Conservation (phyloP, 352 stramenopile species). For the Phytopythium sindhum region DNA sequence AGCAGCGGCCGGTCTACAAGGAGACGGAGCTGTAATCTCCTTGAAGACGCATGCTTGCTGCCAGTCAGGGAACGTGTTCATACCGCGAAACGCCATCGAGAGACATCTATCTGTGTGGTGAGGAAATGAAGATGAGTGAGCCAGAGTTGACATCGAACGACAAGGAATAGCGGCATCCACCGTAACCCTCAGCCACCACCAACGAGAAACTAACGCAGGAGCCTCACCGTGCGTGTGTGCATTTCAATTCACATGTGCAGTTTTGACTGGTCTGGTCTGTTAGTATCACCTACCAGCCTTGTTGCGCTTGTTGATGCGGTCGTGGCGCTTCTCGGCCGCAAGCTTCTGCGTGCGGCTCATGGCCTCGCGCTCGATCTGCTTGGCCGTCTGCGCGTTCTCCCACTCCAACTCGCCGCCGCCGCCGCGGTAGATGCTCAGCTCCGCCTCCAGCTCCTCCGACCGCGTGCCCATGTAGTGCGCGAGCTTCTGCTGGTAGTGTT, state of each 20-base stretch:
- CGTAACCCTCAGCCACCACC: background rate
- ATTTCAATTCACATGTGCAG: background rate
- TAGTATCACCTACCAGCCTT: constrained; percentile 38
- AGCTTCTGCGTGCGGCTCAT: constrained; percentile 59
- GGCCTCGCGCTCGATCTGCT: constrained; percentile 62
- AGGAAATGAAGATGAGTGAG: background rate
- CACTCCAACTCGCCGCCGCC: constrained; percentile 14
- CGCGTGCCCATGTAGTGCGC: constrained; percentile 71
- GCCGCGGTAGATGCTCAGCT: constrained; percentile 62
- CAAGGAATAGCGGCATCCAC: background rate
- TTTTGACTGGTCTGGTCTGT: background rate
- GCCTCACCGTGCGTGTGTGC: background rate
- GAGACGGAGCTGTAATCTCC: constrained; percentile 72
- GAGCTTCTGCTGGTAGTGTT: constrained; percentile 76
- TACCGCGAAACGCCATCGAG: background rate
- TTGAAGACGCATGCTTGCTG: background rate
- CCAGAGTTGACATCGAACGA: background rate
- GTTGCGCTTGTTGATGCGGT: constrained; percentile 67
- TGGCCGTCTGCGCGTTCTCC: constrained; percentile 42
- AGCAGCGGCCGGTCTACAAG: constrained; percentile 41
- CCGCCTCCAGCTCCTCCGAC: constrained; percentile 61
- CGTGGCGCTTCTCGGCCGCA: constrained; percentile 71
- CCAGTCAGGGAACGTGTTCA: background rate
- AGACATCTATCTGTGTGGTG: background rate
- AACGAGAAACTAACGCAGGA: background rate